Base-by-base conservation (phyloP, 345 rosid species). In the Arabis alpina region DNA sequence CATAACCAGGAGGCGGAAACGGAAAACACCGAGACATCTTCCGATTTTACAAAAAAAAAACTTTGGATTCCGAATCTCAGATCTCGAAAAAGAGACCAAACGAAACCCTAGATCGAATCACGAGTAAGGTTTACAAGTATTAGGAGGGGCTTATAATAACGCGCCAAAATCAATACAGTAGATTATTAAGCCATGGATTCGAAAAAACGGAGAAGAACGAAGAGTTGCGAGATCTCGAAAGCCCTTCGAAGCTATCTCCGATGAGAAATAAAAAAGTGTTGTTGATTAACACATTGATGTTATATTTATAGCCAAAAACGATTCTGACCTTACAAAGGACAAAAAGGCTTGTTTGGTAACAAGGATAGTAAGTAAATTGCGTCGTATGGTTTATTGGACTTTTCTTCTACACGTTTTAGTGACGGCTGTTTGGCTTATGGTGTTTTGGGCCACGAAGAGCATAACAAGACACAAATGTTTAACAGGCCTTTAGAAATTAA, bases 1-100 rank as follows among this genome's bases (percentile, higher is more conserved):
- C 58, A 66, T 77, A 76, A 24, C 80, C 79, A 53, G 77, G 83
- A 61, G 80, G 85, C 60, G 80, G 82, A 54, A 77, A 87, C 61
- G 88, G 86, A 62, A 69, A 87, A 85, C 94, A 88, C 73, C 94
- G 85, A 58, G 94, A 83, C 94, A 88, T 86, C 59, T 54, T 71
- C 4, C 61, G 32, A 42, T 66, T 41, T 64, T 25, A 72, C 34
- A 23, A 25, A 47, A 30, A 9, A 7, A 2, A 36, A 36, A 36
- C 9, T 2, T 36, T 8, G 39, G 39, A 36, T 36, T 36, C 2
- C 39, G 39, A 36, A 74, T 74, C 68, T 60, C 73, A 67, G 78
- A 67, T 74, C 64, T 74, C 68, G 43, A 32, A 32, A 28, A 28
- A 28, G 28, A 6, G 5, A 53, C 16, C 57, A 40, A 5, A 19